Percentiles rank a stretch among this genome's conserved stretches.
Evolutionary conservation across 1,284 basidiomycete species (phyloP).

Genomic region (Heterobasidion parviporum): DNA sequence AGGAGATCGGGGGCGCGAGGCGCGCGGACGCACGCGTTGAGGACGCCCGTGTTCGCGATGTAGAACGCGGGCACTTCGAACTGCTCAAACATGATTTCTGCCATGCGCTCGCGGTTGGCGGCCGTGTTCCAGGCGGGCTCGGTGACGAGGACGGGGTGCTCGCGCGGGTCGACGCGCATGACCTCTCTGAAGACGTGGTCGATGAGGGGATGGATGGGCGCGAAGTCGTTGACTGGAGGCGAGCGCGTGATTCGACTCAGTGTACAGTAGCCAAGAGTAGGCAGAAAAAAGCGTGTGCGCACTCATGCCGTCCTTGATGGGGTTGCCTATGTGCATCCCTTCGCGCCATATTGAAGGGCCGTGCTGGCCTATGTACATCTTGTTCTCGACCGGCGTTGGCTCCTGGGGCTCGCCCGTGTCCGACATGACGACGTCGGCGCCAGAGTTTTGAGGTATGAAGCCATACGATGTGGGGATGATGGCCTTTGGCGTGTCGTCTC

Average conservation of each 20-base stretch:
- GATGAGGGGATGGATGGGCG: conserved; percentile 67
- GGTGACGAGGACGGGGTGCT: conserved; percentile 91
- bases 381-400: conserved; percentile 36
- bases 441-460: conserved; percentile 37
- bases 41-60: conserved; percentile 91
- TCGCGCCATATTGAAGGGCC: conserved; percentile 89
- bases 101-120: conserved; percentile 85
- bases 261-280: neutral
- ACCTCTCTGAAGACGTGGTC: conserved; percentile 70
- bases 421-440: conserved; percentile 50
- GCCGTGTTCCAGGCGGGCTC: conserved; percentile 96
- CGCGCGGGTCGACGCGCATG: conserved; percentile 65
- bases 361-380: conserved; percentile 83
- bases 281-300: conserved; percentile 26
- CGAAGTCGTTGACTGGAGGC: conserved; percentile 68
- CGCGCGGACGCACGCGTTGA: conserved; percentile 70
- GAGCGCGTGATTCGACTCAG: too few relatives aligned
- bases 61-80: conserved; percentile 95
- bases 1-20: neutral
- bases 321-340: conserved; percentile 83
- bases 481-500: conserved; percentile 93
- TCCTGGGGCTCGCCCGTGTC: conserved; percentile 29
- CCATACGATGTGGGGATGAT: conserved; percentile 90
- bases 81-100: conserved; percentile 96
- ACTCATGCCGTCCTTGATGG: conserved; percentile 84